Evolutionary conservation across 2,329 filamentous ascomycete species (phyloP).

Genomic region (Akanthomyces lecanii): DNA sequence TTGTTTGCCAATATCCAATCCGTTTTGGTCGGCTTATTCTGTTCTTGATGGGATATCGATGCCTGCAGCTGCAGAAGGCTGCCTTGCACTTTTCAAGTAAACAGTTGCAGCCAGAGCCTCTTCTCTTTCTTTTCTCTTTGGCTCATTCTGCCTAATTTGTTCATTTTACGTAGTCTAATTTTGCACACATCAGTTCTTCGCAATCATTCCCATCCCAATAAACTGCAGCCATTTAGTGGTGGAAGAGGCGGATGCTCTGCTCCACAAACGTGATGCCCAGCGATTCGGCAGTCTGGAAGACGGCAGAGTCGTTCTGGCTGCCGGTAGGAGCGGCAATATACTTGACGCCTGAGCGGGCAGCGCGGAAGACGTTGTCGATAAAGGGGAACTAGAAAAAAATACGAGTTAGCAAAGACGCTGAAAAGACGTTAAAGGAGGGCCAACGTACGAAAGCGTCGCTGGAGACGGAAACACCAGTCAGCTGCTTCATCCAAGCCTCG

Average conservation of each 20-base stretch:
- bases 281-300: conserved; percentile 87
- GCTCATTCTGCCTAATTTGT: neutral
- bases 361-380: conserved; percentile 94
- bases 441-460: conserved; percentile 88
- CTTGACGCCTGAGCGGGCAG: conserved; percentile 82
- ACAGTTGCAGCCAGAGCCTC: neutral
- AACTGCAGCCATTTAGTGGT: conserved; percentile 59
- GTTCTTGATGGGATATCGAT: neutral
- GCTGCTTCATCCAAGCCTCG: conserved; percentile 76
- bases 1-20: too few species aligned
- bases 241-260: conserved; percentile 90
- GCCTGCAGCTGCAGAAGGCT: neutral
- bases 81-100: neutral
- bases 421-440: neutral
- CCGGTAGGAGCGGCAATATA: conserved; percentile 93
- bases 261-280: conserved; percentile 91
- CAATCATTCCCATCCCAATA: neutral
- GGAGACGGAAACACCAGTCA: conserved; percentile 78
- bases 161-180: neutral
- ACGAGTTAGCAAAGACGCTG: conserved; percentile 24
- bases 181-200: neutral
- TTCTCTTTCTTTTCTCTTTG: neutral
- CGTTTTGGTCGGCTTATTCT: neutral
- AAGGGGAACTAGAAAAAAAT: conserved; percentile 73
- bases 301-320: conserved; percentile 77